phyloP scores from a whole-genome alignment of 2,329 filamentous ascomycete genomes.

The Penicillium digitatum region DNA sequence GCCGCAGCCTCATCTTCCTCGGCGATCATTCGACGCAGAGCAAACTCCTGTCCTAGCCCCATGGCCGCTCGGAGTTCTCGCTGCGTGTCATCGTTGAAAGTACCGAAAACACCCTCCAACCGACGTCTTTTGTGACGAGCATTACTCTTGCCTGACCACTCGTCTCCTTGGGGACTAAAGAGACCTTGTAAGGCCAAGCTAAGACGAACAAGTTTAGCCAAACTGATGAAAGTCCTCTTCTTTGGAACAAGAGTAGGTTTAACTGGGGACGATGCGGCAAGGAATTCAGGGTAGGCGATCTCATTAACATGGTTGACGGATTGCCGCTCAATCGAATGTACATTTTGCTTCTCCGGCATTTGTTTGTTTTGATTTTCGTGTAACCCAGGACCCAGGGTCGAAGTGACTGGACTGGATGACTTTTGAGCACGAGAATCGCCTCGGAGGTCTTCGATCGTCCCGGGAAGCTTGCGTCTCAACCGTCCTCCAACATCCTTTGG shows the following conservation, averaged over 20 bases:
- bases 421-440: conserved; percentile 15
- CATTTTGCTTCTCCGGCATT: too few species aligned
- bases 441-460: conserved; percentile 17
- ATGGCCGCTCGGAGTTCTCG: conserved; percentile 42
- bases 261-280: conserved; percentile 3
- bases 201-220: conserved; percentile 36
- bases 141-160: conserved; percentile 6
- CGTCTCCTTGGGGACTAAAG: conserved; percentile 22
- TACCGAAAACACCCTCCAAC: conserved; percentile 35
- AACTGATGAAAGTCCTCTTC: conserved; percentile 24
- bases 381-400: not conserved
- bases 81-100: conserved; percentile 38
- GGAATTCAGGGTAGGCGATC: conserved; percentile 18
- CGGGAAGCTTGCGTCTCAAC: conserved; percentile 27
- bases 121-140: conserved; percentile 20
- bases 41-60: conserved; percentile 43
- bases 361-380: not conserved
- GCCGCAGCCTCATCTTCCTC: conserved; percentile 9
- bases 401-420: conserved; percentile 12
- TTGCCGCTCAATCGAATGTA: not conserved
- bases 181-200: conserved; percentile 39
- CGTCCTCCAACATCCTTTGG: conserved; percentile 26
- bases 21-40: conserved; percentile 31
- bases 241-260: conserved; percentile 6
- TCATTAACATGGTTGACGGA: not conserved